Conservation (phyloP, 2,329 filamentous ascomycete genomes). For the Malbranchea cinnamomea region DNA sequence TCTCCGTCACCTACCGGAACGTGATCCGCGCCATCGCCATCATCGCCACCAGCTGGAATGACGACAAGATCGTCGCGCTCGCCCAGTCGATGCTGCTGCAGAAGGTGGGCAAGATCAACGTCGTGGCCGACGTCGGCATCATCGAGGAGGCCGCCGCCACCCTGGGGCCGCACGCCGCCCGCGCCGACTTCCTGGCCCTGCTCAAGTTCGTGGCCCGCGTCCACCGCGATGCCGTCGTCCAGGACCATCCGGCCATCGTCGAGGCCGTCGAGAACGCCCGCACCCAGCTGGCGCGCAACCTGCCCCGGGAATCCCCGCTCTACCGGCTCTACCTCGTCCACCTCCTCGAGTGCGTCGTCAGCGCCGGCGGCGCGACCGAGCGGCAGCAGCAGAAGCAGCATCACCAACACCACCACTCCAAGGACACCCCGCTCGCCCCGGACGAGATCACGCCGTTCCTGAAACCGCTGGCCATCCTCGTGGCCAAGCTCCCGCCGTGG, state of each 20-base stretch:
- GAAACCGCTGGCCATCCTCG: conserved; percentile 71
- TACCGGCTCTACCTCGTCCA: conserved; percentile 75
- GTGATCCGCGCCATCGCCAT: conserved; percentile 91
- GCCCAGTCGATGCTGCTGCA: conserved; percentile 95
- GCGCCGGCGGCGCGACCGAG: conserved; percentile 73
- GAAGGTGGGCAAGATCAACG: conserved; percentile 75
- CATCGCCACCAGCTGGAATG: conserved; percentile 67
- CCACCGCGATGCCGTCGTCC: conserved; percentile 55
- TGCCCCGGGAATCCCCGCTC: conserved; percentile 51
- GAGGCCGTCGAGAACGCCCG: conserved; percentile 69
- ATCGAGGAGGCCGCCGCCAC: conserved; percentile 65
- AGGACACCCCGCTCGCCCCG: conserved; percentile 68
- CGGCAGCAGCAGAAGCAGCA: conserved; percentile 53
- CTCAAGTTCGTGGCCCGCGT: conserved; percentile 70
- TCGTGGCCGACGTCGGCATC: conserved; percentile 67
- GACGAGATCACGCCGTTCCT: conserved; percentile 79
- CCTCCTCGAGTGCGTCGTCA: conserved; percentile 73
- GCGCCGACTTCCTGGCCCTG: conserved; percentile 69
- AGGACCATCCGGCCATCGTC: conserved; percentile 51
- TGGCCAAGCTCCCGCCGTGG: conserved; percentile 36
- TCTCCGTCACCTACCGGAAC: conserved; percentile 60
- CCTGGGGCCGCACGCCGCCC: conserved; percentile 63
- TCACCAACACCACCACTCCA: too few species aligned
- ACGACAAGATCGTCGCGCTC: conserved; percentile 83
- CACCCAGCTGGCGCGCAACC: conserved; percentile 58